Percentiles rank a stretch among this genome's conserved stretches.
Evolutionary conservation across 2,329 filamentous ascomycete genomes (phyloP).

Genomic region (Beauveria asiatica): DNA sequence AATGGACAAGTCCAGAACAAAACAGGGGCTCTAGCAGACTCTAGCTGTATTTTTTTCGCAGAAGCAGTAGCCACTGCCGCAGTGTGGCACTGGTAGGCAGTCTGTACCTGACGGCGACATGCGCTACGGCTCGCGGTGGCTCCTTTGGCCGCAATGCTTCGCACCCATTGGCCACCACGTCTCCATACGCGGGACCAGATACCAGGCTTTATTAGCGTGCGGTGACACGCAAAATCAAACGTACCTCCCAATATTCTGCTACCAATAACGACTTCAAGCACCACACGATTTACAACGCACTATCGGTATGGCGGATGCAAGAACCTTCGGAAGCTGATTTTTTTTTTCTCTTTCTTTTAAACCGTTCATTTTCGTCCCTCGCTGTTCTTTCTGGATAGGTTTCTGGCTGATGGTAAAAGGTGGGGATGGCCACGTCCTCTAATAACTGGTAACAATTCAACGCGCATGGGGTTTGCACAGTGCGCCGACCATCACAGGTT

Average conservation of each 20-base stretch:
- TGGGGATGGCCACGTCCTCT: background rate
- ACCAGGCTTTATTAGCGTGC: background rate
- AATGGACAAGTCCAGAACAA: no score
- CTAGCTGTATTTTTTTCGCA: no score
- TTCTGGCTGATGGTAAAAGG: background rate
- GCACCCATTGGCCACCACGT: constrained; percentile 16
- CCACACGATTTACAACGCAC: background rate
- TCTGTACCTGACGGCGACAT: no score
- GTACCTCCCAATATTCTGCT: background rate
- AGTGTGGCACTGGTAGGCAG: no score
- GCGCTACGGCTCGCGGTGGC: background rate
- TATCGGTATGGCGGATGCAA: background rate
- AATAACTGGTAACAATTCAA: background rate
- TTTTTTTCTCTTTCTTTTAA: background rate
- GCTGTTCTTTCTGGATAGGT: background rate
- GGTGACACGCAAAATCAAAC: background rate
- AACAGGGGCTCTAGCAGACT: no score
- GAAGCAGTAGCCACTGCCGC: no score
- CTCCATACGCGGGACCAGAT: background rate
- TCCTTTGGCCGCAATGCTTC: constrained; percentile 19
- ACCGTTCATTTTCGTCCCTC: background rate
- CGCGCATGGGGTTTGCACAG: background rate
- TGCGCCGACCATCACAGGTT: background rate
- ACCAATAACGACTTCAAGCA: background rate
- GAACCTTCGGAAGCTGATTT: background rate